Conservation (phyloP, 805 yeast species). For the Saccharomycopsis sp. region DNA sequence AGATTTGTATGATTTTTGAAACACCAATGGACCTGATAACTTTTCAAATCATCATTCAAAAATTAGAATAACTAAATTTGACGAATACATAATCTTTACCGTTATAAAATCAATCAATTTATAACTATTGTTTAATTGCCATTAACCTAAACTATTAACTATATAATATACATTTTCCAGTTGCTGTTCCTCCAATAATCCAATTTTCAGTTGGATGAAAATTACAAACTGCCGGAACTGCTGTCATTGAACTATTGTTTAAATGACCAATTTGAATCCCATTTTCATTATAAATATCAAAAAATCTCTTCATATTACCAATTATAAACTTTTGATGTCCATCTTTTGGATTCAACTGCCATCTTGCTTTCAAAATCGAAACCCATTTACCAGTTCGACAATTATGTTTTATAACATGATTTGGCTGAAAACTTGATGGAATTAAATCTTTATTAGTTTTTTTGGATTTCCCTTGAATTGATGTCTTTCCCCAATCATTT, state of each 20-base stretch:
- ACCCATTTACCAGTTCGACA: slow-evolving; percentile 99
- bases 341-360: slow-evolving; percentile 71
- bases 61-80: too few species aligned
- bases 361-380: slow-evolving; percentile 74
- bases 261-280: slow-evolving; percentile 77
- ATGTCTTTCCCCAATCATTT: neutral
- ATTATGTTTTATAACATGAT: slow-evolving; percentile 64
- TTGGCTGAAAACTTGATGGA: slow-evolving; percentile 40
- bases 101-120: too few species aligned
- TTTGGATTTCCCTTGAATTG: slow-evolving; percentile 2
- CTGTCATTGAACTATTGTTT: slow-evolving; percentile 52
- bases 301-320: slow-evolving; percentile 84
- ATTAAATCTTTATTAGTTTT: slow-evolving; percentile 17
- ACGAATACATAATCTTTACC: too few species aligned
- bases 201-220: slow-evolving; percentile 84
- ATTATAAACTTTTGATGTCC: slow-evolving; percentile 75
- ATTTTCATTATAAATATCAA: slow-evolving; percentile 69
- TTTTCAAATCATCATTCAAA: too few species aligned
- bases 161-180: slow-evolving; percentile 47
- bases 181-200: slow-evolving; percentile 90
- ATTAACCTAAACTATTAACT: neutral
- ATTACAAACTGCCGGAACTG: slow-evolving; percentile 84
- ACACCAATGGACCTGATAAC: too few species aligned
- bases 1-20: too few species aligned
- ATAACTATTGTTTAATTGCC: too few species aligned